These are phyloP conservation scores for Alternaria metachromatica DNA, from an alignment of 2,329 filamentous ascomycete genomes.

Conservation along the genomic window DNA sequence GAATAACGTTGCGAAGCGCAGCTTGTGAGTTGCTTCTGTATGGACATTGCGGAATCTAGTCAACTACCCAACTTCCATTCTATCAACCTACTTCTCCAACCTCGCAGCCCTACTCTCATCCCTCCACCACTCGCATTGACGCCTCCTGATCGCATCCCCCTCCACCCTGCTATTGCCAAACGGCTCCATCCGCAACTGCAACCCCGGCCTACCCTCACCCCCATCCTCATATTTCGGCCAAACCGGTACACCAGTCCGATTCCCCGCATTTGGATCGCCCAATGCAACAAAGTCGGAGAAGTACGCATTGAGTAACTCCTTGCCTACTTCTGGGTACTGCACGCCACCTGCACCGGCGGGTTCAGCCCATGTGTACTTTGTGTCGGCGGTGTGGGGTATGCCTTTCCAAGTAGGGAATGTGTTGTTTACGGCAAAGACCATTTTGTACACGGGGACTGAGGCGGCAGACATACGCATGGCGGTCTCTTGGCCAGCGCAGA, in stretches of 20 bases:
- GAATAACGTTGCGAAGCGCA: too few species aligned
- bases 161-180: conserved; percentile 35
- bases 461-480: conserved; percentile 47
- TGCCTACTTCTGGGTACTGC: conserved; percentile 50
- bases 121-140: conserved; percentile 40
- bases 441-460: conserved; percentile 38
- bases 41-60: background rate
- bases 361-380: conserved; percentile 56
- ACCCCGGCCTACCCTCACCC: conserved; percentile 15
- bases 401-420: conserved; percentile 28
- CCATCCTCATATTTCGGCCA: conserved; percentile 50
- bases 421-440: conserved; percentile 30
- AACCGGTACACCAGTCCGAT: conserved; percentile 28
- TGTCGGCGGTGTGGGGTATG: conserved; percentile 33
- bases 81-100: conserved; percentile 28
- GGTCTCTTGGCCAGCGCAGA: conserved; percentile 56
- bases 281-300: conserved; percentile 52
- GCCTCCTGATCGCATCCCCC: conserved; percentile 31
- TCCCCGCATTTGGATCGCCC: conserved; percentile 47
- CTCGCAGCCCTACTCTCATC: conserved; percentile 22
- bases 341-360: conserved; percentile 55
- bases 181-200: conserved; percentile 32
- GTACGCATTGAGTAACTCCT: conserved; percentile 45
- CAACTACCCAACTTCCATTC: background rate
- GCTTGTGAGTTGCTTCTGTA: too few species aligned